Evolutionary conservation across 306 rosid species (phyloP), one percentile per base, ranked within the genome.

Genomic region (Gleditsia sinensis): DNA sequence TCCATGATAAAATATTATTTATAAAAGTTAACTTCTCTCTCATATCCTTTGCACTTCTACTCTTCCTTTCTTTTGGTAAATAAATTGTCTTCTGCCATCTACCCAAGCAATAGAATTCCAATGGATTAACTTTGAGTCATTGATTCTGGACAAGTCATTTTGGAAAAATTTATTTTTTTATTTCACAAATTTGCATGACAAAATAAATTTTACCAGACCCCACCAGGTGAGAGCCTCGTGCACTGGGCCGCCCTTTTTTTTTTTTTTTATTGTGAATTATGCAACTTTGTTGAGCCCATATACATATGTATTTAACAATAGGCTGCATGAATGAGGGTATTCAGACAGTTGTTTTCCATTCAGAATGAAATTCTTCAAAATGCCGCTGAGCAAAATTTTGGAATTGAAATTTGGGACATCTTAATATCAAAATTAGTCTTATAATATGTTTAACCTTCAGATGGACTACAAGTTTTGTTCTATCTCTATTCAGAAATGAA

Each of bases 131-230:
- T 32, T 12, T 32, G 49, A 1, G 0, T 11, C 13, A 23, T 66
- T 48, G 62, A 17, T 71, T 71, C 61, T 45, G 57, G 67, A 76
- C 7, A 51, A 27, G 48, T 72, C 32, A 14, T 72, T 72, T 72
- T n/a, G n/a, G 4, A 58, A 65, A 64, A 30, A n/a, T 7, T 34
- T 3, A 21, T 16, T 12, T 2, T 34, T 36, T 20, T 45, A 34
- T 25, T 79, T 49, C 14, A 5, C 53, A 23, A 40, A 42, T 50
- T 58, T 67, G 56, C 34, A 17, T 75, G 57, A 13, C 24, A 27
- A 24, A 65, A 65, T 37, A 13, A 13, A 42, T 40, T 3, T 63
- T 7, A 67, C 14, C 5, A 1, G 55, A n/a, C n/a, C n/a, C n/a
- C n/a, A n/a, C n/a, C n/a, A n/a, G n/a, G n/a, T n/a, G n/a, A n/a